Conservation (phyloP, 1,284 basidiomycete genomes). For the Meira nashicola region DNA sequence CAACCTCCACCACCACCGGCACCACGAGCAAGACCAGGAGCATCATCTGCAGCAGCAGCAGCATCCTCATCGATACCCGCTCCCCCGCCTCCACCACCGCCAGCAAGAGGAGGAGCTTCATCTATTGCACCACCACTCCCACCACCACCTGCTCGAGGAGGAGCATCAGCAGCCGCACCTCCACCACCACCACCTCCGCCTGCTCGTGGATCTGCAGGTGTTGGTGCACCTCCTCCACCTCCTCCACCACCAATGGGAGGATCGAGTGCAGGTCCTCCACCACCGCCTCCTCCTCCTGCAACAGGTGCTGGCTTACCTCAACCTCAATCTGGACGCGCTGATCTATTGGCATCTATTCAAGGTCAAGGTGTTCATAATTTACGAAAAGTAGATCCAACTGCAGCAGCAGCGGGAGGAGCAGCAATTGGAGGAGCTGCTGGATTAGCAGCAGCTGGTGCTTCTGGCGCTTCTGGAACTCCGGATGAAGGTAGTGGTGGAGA, state of each 20-base stretch:
- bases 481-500: constrained; percentile 22
- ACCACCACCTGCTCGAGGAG: constrained; percentile 29
- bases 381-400: constrained; percentile 60
- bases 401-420: constrained; percentile 18
- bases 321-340: constrained; percentile 55
- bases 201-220: constrained; percentile 12
- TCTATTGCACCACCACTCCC: constrained; percentile 53
- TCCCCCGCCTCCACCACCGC: constrained; percentile 48
- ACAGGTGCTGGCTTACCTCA: constrained; percentile 17
- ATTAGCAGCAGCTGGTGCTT: constrained; percentile 20
- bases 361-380: constrained; percentile 68
- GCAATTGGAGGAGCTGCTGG: constrained; percentile 19
- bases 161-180: constrained; percentile 14
- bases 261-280: constrained; percentile 28
- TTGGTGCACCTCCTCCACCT: constrained; percentile 22
- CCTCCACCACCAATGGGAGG: constrained; percentile 35
- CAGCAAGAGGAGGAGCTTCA: constrained; percentile 51
- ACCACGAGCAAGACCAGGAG: constrained; percentile 19
- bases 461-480: constrained; percentile 13
- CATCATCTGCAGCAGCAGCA: constrained; percentile 18
- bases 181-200: constrained; percentile 25
- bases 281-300: constrained; percentile 33
- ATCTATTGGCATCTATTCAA: constrained; percentile 66
- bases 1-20: constrained; percentile 44
- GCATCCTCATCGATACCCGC: constrained; percentile 18